phyloP scores from a whole-genome alignment of 805 yeast genomes.

The Blastobotrys muscicola region DNA sequence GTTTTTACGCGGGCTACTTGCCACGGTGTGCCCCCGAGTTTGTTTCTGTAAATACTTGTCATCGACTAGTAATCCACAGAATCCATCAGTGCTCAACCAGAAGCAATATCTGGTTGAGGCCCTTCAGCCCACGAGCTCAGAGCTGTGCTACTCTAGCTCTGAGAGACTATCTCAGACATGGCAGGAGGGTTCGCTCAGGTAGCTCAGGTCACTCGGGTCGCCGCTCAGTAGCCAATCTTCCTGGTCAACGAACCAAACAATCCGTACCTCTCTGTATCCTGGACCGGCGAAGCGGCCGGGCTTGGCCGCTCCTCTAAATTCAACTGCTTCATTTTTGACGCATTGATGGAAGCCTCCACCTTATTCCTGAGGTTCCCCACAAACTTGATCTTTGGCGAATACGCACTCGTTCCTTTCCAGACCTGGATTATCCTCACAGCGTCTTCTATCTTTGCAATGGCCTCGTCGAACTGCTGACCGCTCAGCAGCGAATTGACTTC shows the following conservation, averaged over 20 bases:
- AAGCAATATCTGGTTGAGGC: constrained; percentile 5
- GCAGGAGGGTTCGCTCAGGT: too few relatives aligned
- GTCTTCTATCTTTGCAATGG: constrained; percentile 11
- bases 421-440: constrained; percentile 12
- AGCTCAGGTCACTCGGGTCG: too few relatives aligned
- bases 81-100: constrained; percentile 17
- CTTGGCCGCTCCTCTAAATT: too few relatives aligned
- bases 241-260: too few relatives aligned
- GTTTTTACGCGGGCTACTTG: constrained; percentile 14
- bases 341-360: constrained; percentile 8
- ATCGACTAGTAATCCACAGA: constrained; percentile 25
- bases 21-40: constrained; percentile 14
- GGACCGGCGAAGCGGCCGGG: too few relatives aligned
- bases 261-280: too few relatives aligned
- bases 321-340: too few relatives aligned
- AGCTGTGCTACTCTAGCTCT: too few relatives aligned
- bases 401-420: constrained; percentile 21
- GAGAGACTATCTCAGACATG: too few relatives aligned
- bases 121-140: too few relatives aligned
- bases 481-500: constrained; percentile 11
- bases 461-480: constrained; percentile 11
- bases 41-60: constrained; percentile 20
- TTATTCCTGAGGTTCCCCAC: constrained; percentile 16
- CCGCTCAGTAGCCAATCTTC: too few relatives aligned
- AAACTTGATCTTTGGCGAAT: constrained; percentile 13